A percentile compares a stretch with the other conserved stretches of the same genome.
These are phyloP conservation scores for Umbelopsis ramanniana DNA, from an alignment of 192 early-diverging fungal species.

Conservation along the genomic window DNA sequence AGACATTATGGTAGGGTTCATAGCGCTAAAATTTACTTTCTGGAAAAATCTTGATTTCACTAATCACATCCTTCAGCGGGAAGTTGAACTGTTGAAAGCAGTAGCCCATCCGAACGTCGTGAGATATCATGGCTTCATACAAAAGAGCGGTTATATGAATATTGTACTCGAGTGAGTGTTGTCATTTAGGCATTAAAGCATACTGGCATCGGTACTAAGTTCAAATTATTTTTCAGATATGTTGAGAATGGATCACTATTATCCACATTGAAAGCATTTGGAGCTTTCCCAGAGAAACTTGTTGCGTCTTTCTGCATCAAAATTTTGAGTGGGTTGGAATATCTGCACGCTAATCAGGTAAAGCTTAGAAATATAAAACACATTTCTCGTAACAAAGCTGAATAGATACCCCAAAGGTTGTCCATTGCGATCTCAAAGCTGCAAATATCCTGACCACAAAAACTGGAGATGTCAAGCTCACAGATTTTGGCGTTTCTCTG, in stretches of 20 bases:
- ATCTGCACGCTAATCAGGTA: constrained; percentile 85
- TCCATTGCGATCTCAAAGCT: constrained; percentile 96
- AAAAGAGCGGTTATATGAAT: constrained; percentile 70
- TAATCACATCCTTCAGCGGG: constrained; percentile 45
- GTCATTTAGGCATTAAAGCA: background rate
- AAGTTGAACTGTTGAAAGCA: constrained; percentile 87
- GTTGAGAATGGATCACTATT: constrained; percentile 93
- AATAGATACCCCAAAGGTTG: constrained; percentile 50
- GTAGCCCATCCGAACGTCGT: constrained; percentile 84
- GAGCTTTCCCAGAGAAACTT: constrained; percentile 87
- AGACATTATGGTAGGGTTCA: constrained; percentile 67
- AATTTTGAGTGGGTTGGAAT: constrained; percentile 88
- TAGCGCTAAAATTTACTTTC: background rate
- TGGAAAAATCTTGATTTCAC: background rate
- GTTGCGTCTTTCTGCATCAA: constrained; percentile 86
- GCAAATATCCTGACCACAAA: constrained; percentile 98
- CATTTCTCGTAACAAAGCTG: background rate
- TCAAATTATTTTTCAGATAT: constrained; percentile 39
- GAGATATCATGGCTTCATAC: constrained; percentile 82
- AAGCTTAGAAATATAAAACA: background rate
- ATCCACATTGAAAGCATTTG: constrained; percentile 86
- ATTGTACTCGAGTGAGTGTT: constrained; percentile 76
- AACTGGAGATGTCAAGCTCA: constrained; percentile 91
- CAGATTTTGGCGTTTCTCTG: constrained; percentile 95
- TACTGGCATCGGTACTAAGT: background rate